phyloP scores from a whole-genome alignment of 2,329 filamentous ascomycete genomes.

The Colletotrichum sansevieriae region DNA sequence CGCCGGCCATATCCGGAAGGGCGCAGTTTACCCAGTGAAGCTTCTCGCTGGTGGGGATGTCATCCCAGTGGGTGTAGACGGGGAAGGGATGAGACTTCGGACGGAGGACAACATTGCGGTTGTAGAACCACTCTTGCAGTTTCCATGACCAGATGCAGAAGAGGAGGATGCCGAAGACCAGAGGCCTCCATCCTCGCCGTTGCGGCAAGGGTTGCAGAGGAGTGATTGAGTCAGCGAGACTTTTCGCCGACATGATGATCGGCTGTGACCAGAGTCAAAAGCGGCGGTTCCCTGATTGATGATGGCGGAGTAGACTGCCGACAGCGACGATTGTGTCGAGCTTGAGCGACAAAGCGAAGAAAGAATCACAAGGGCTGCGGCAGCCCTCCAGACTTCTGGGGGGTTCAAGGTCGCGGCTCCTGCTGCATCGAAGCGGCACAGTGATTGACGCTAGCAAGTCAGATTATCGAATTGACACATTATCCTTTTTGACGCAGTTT shows the following conservation, averaged over 20 bases:
- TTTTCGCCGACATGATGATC: slow-evolving; percentile 34
- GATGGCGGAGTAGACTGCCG: too few species aligned
- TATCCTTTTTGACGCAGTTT: background rate
- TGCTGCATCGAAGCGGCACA: slow-evolving; percentile 25
- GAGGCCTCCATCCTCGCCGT: slow-evolving; percentile 22
- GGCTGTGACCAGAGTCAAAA: slow-evolving; percentile 5
- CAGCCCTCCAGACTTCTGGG: slow-evolving; percentile 1
- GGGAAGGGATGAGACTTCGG: background rate
- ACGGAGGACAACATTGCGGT: slow-evolving; percentile 18
- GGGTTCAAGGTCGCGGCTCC: background rate
- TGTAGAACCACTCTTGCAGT: slow-evolving; percentile 19
- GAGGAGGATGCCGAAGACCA: slow-evolving; percentile 25
- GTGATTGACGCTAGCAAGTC: slow-evolving; percentile 12
- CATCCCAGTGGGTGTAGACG: slow-evolving; percentile 40
- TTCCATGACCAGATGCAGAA: slow-evolving; percentile 31
- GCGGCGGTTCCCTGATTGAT: too few species aligned
- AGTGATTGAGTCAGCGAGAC: slow-evolving; percentile 32
- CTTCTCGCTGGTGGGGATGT: slow-evolving; percentile 60
- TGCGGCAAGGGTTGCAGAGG: slow-evolving; percentile 6
- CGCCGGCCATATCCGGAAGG: slow-evolving; percentile 43
- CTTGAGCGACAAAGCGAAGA: background rate
- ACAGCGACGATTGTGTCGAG: background rate
- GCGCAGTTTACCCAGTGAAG: slow-evolving; percentile 60
- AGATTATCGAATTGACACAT: background rate
- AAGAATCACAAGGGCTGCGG: background rate